Conservation (phyloP, 176 grass and related monocot genomes). For the Carex scoparia region DNA sequence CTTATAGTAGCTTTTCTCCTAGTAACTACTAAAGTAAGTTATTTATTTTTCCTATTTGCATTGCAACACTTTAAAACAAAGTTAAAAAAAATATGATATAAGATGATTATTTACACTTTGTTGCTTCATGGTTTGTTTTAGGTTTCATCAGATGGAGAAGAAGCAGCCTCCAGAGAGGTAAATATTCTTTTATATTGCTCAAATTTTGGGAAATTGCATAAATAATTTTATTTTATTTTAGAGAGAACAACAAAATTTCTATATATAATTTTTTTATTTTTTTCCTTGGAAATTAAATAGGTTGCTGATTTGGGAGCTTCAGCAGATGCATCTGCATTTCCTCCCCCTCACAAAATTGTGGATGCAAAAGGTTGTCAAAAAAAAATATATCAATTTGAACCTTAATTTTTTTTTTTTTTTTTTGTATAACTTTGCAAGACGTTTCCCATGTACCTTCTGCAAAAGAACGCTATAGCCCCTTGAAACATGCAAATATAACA, state of each 20-base stretch:
- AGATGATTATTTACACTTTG: not conserved
- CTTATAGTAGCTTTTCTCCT: slow-evolving; percentile 39
- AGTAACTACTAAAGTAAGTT: slow-evolving; percentile 38
- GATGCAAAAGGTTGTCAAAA: slow-evolving; percentile 57
- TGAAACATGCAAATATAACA: not conserved
- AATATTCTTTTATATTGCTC: not conserved
- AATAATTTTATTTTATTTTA: not conserved
- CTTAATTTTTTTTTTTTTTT: not conserved
- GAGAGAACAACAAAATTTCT: not conserved
- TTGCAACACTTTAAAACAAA: no score
- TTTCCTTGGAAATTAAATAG: slow-evolving; percentile 1
- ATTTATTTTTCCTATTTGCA: not conserved
- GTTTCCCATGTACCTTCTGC: not conserved
- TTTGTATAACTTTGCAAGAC: not conserved
- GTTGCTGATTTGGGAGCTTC: slow-evolving; percentile 30
- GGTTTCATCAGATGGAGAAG: slow-evolving; percentile 30
- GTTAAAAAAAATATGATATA: no score
- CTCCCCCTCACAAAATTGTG: slow-evolving; percentile 58
- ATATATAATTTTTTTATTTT: not conserved
- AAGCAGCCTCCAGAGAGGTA: not conserved
- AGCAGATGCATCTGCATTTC: slow-evolving; percentile 26
- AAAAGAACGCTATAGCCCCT: not conserved
- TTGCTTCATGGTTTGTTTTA: not conserved
- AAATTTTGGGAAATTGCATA: not conserved
- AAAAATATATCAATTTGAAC: not conserved